Conservation (phyloP, 768 basidiomycete species). For the Sarcomyxa edulis region DNA sequence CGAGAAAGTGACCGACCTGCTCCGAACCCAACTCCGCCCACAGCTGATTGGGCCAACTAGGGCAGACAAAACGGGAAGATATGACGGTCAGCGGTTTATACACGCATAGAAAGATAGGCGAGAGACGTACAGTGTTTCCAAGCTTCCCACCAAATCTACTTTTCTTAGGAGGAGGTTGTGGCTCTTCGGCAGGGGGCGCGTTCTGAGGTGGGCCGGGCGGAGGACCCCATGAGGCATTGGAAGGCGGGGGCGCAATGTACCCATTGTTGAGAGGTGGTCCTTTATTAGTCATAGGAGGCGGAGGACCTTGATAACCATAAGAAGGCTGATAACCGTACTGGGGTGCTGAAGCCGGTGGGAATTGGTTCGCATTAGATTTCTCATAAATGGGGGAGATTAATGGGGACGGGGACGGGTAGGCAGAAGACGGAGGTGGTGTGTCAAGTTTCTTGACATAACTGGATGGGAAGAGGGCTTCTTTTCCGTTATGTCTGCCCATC, state of each 20-base stretch:
- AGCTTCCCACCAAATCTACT: conserved; percentile 29
- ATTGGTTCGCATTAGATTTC: not conserved
- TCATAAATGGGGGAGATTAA: too few relatives aligned
- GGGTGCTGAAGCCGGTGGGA: too few relatives aligned
- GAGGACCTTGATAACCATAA: conserved; percentile 5
- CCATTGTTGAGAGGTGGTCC: conserved; percentile 11
- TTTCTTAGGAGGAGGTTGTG: too few relatives aligned
- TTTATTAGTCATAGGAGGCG: conserved; percentile 2
- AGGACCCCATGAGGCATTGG: conserved; percentile 13
- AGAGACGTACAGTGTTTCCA: conserved; percentile 42
- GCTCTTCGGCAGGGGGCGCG: conserved; percentile 36
- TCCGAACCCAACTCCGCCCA: conserved; percentile 68
- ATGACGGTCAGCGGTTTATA: not conserved
- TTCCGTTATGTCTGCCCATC: conserved; percentile 59
- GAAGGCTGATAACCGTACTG: too few relatives aligned
- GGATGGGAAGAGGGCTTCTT: conserved; percentile 73
- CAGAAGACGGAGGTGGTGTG: conserved; percentile 14
- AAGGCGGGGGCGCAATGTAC: too few relatives aligned
- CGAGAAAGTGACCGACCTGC: conserved; percentile 20
- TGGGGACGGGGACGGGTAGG: not conserved
- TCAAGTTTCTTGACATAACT: conserved; percentile 59
- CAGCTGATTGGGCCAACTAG: conserved; percentile 47
- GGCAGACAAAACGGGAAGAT: conserved; percentile 4
- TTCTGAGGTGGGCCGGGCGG: too few relatives aligned
- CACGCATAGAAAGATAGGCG: not conserved